These are phyloP conservation scores for Candida tibetensis DNA, from an alignment of 805 yeast species.

Conservation along the genomic window DNA sequence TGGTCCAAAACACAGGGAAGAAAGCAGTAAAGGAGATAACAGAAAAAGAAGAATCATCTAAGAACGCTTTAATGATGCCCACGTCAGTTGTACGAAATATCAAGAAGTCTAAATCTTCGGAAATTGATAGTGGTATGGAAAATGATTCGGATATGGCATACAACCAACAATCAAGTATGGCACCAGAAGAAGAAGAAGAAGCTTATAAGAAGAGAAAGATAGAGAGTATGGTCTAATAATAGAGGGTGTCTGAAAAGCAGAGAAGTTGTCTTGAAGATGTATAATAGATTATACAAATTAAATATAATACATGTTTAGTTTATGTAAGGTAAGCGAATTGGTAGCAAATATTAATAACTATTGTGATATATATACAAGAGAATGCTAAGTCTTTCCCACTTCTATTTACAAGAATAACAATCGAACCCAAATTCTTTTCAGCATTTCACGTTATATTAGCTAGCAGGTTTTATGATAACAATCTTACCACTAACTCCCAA, in stretches of 20 bases:
- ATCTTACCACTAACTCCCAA: conserved; percentile 72
- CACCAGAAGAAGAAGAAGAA: conserved; percentile 9
- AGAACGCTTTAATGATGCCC: neutral
- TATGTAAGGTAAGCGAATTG: too few species aligned
- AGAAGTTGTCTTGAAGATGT: too few species aligned
- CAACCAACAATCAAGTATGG: conserved; percentile 1
- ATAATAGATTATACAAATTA: too few species aligned
- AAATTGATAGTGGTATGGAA: too few species aligned
- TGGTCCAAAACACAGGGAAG: conserved; percentile 29
- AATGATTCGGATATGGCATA: too few species aligned
- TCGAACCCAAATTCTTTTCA: neutral
- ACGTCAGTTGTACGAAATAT: neutral
- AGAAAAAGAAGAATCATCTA: neutral
- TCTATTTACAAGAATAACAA: conserved; percentile 7
- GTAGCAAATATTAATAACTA: too few species aligned
- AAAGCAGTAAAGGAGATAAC: neutral
- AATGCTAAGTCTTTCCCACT: neutral
- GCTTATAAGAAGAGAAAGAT: neutral
- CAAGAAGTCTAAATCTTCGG: too few species aligned
- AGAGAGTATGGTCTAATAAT: too few species aligned
- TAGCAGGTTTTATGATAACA: conserved; percentile 19
- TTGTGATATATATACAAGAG: neutral
- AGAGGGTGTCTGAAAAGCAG: too few species aligned
- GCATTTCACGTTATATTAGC: neutral
- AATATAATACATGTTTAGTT: too few species aligned